Conservation (phyloP, 345 rosid genomes). For the Erodium maritimum region DNA sequence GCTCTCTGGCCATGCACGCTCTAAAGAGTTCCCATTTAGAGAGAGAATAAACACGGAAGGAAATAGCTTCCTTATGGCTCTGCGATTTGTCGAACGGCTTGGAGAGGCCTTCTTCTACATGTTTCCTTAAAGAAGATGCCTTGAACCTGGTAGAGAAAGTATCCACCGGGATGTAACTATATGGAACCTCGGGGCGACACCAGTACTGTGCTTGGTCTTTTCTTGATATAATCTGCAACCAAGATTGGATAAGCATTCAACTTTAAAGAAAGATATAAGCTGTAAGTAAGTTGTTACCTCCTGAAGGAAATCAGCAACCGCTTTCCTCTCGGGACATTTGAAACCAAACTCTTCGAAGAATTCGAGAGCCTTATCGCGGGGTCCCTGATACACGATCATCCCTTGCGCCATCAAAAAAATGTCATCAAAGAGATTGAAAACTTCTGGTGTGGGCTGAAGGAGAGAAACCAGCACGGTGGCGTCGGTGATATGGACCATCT, state of each 20-base stretch:
- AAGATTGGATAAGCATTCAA: no score
- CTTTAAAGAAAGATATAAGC: no score
- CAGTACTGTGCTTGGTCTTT: slow-evolving; percentile 63
- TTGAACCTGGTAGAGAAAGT: slow-evolving; percentile 27
- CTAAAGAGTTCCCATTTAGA: slow-evolving; percentile 41
- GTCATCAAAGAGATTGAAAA: slow-evolving; percentile 54
- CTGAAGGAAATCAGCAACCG: slow-evolving; percentile 51
- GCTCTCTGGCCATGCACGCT: slow-evolving; percentile 48
- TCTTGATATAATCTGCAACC: slow-evolving; percentile 37
- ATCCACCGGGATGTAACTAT: slow-evolving; percentile 27
- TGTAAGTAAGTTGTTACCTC: no score
- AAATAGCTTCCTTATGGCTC: slow-evolving; percentile 28
- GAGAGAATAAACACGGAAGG: slow-evolving; percentile 27
- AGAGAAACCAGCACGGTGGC: slow-evolving; percentile 48
- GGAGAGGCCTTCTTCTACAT: slow-evolving; percentile 23
- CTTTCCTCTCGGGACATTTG: slow-evolving; percentile 51
- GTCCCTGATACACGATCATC: slow-evolving; percentile 46
- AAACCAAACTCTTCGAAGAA: slow-evolving; percentile 57
- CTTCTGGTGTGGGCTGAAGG: slow-evolving; percentile 64
- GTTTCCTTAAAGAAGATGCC: slow-evolving; percentile 20
- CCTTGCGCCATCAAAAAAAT: slow-evolving; percentile 52
- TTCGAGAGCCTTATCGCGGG: slow-evolving; percentile 18
- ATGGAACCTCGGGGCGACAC: slow-evolving; percentile 19
- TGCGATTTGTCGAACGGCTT: slow-evolving; percentile 25
- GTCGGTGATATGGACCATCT: slow-evolving; percentile 43